Base-by-base conservation (phyloP, 208 protist genomes). In the Sergeia podlipaevii region DNA sequence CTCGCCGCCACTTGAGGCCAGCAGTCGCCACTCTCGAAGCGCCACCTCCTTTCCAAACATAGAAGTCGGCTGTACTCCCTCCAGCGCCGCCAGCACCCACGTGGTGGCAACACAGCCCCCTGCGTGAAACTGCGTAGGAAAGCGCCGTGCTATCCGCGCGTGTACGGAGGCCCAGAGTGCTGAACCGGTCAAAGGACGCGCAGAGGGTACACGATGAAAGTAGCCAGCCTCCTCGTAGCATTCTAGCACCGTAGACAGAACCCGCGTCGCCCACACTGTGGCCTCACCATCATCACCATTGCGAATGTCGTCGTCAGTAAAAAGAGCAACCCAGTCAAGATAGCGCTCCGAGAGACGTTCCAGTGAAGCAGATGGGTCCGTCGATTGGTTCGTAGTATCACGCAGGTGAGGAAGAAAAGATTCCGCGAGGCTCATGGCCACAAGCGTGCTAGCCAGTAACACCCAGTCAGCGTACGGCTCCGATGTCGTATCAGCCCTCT, bases 61-160 rank as follows among this genome's bases (percentile, higher is more conserved):
- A 13, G 51, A 70, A 36, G 55, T 36, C 20, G 29, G 37, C 15
- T 43, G 34, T 1, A 62, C 41, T 17, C 77, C 70, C 24, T 91
- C 78, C 15, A 87, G 53, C 18, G 71, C 65, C 17, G 52, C 33
- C 36, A 81, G 64, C 30, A 55, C 42, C 58, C 65, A 76, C 17
- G 70, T 70, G 13, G 74, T 69, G n/a, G 77, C 75, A 1, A 65
- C 20, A 28, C 55, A 66, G 50, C 47, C 70, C 45, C 72, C 70
- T 1, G 64, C 56, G 54, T 75, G 58, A 61, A 90, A 86, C 23
- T 80, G 64, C 61, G 75, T 56, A 7, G 78, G 78, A 34, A 90
- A 84, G 0, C 65, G 34, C 13, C 30, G 37, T 18, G 67, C 41
- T 3, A 80, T 17, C 8, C 39, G 26, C 13, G 21, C 8, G 39